Conservation (phyloP, 2,329 filamentous ascomycete genomes). For the Alternaria longipes region DNA sequence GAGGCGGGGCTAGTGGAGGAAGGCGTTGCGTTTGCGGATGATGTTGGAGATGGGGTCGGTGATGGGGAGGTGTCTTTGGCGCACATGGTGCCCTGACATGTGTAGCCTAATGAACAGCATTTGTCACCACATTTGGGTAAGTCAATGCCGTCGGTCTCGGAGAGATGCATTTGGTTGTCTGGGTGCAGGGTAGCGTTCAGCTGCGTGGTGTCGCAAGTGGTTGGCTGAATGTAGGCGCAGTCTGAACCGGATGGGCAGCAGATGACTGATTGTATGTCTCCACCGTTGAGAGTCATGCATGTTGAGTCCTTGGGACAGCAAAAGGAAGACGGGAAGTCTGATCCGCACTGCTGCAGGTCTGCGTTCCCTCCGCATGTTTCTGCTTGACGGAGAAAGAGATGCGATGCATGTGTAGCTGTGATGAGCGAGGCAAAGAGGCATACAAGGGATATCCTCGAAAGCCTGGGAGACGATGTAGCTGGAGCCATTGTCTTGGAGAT, state of each 20-base stretch:
- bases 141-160: slow-evolving; percentile 62
- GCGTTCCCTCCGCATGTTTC: slow-evolving; percentile 61
- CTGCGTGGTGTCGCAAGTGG: slow-evolving; percentile 69
- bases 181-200: slow-evolving; percentile 69
- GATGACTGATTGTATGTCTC: slow-evolving; percentile 71
- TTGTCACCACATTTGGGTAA: slow-evolving; percentile 66
- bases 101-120: slow-evolving; percentile 79
- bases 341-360: slow-evolving; percentile 62
- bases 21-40: slow-evolving; percentile 30
- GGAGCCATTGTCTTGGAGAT: slow-evolving; percentile 37
- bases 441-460: slow-evolving; percentile 46
- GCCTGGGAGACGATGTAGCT: slow-evolving; percentile 36
- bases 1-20: slow-evolving; percentile 42
- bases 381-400: slow-evolving; percentile 43
- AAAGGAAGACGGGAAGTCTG: slow-evolving; percentile 68
- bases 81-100: slow-evolving; percentile 66
- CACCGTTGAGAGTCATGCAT: slow-evolving; percentile 67
- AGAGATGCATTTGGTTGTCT: slow-evolving; percentile 71
- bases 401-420: slow-evolving; percentile 35
- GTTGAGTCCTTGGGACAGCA: slow-evolving; percentile 67
- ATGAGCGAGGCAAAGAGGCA: slow-evolving; percentile 42
- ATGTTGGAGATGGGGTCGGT: slow-evolving; percentile 34
- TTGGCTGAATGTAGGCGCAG: slow-evolving; percentile 70
- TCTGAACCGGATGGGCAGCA: slow-evolving; percentile 70
- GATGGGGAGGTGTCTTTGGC: slow-evolving; percentile 53